Evolutionary conservation across 805 yeast species (phyloP).

Genomic region (Allodekkera sacchari): DNA sequence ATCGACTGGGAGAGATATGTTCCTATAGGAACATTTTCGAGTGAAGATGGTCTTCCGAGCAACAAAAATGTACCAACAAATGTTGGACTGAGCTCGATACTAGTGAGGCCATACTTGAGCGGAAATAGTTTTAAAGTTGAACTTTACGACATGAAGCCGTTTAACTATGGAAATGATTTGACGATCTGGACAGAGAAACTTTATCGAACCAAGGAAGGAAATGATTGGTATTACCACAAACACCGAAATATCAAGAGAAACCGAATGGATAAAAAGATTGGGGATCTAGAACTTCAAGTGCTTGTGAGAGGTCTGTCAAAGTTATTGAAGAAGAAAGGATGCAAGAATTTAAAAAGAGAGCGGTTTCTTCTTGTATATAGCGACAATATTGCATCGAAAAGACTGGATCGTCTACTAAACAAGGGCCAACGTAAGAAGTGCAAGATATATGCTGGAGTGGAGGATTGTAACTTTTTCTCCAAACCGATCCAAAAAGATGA

Average conservation of each 20-base stretch:
- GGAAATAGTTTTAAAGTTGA: slow-evolving; percentile 8
- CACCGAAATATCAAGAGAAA: slow-evolving; percentile 18
- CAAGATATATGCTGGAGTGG: slow-evolving; percentile 7
- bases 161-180: slow-evolving; percentile 16
- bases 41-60: slow-evolving; percentile 14
- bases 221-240: slow-evolving; percentile 14
- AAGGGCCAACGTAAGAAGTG: slow-evolving; percentile 5
- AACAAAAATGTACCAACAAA: slow-evolving; percentile 13
- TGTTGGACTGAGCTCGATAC: slow-evolving; percentile 17
- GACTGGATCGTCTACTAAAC: slow-evolving; percentile 6
- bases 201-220: slow-evolving; percentile 14
- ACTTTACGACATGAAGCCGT: slow-evolving; percentile 18
- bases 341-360: slow-evolving; percentile 4
- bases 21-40: slow-evolving; percentile 18
- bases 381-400: slow-evolving; percentile 17
- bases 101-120: slow-evolving; percentile 14
- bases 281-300: slow-evolving; percentile 16
- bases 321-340: slow-evolving; percentile 9
- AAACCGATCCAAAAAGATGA: slow-evolving; percentile 2
- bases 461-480: slow-evolving; percentile 12
- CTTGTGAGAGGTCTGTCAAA: slow-evolving; percentile 19
- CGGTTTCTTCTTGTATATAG: slow-evolving; percentile 19
- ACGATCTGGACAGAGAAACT: slow-evolving; percentile 15
- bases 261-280: slow-evolving; percentile 10
- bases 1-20: slow-evolving; percentile 25